These are phyloP conservation scores for Abelmoschus esculentus DNA, from an alignment of 345 rosid genomes.

Conservation along the genomic window DNA sequence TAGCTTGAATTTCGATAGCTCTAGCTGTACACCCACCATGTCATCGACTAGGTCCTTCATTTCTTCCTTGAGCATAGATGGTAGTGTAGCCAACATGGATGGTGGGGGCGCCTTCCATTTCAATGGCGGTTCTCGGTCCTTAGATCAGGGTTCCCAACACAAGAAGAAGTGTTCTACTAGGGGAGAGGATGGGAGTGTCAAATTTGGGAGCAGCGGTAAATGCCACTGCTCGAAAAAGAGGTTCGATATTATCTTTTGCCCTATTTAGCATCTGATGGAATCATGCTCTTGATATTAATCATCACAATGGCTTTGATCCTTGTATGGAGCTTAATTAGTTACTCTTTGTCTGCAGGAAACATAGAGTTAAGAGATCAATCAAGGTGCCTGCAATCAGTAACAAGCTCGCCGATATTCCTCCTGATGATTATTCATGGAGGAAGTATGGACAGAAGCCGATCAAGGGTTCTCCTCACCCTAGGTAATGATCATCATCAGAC, in stretches of 20 bases:
- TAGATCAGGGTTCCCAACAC: slow-evolving; percentile 59
- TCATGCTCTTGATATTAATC: too few relatives aligned
- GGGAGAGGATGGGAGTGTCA: slow-evolving; percentile 67
- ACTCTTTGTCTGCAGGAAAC: not conserved
- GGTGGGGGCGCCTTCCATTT: slow-evolving; percentile 47
- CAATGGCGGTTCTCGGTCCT: slow-evolving; percentile 44
- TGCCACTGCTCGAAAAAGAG: slow-evolving; percentile 74
- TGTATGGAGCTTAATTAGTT: too few relatives aligned
- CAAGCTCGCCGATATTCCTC: not conserved
- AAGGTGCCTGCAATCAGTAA: slow-evolving; percentile 1
- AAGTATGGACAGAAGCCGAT: slow-evolving; percentile 2
- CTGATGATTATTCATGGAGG: slow-evolving; percentile 2
- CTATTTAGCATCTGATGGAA: too few relatives aligned
- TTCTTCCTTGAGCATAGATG: slow-evolving; percentile 69
- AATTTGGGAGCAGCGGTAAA: slow-evolving; percentile 56
- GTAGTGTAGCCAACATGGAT: slow-evolving; percentile 58
- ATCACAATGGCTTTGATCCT: not conserved
- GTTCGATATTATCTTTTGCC: not conserved
- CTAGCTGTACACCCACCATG: slow-evolving; percentile 73
- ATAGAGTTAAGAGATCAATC: not conserved
- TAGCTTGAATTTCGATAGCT: slow-evolving; percentile 60
- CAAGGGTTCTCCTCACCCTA: slow-evolving; percentile 4
- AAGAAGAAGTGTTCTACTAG: slow-evolving; percentile 57
- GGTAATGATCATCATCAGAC: not conserved
- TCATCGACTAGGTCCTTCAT: slow-evolving; percentile 65